Percentiles rank a stretch among this genome's conserved stretches.
Conservation (phyloP, 2,329 filamentous ascomycete genomes). For the Aspergillus hiratsukae region DNA sequence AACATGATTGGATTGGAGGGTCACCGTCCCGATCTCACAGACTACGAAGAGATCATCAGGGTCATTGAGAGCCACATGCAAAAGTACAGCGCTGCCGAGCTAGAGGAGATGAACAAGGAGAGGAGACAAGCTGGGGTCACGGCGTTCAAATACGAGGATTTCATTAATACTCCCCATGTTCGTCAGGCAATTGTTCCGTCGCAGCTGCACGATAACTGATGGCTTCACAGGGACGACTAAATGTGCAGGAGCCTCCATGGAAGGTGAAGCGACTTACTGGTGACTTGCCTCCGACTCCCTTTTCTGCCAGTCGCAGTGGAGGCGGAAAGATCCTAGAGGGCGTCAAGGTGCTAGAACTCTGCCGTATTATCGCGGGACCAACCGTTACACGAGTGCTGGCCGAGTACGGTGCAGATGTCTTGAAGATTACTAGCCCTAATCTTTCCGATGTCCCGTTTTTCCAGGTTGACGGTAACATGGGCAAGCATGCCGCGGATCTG, state of each 20-base stretch:
- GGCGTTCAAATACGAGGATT: conserved; percentile 57
- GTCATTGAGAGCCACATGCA: conserved; percentile 58
- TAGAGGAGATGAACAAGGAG: conserved; percentile 56
- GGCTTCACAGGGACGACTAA: conserved; percentile 25
- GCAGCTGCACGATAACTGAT: background rate
- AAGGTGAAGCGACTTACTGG: conserved; percentile 29
- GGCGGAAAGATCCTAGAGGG: conserved; percentile 45
- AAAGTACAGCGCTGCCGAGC: conserved; percentile 50
- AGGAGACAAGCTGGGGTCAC: conserved; percentile 58
- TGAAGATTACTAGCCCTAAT: conserved; percentile 64
- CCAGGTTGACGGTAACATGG: conserved; percentile 67
- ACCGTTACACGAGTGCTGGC: conserved; percentile 64
- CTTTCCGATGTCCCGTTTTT: conserved; percentile 70
- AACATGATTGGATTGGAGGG: conserved; percentile 66
- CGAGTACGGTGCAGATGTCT: conserved; percentile 67
- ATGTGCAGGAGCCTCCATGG: conserved; percentile 34
- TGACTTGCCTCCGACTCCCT: conserved; percentile 23
- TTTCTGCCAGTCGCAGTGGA: conserved; percentile 27
- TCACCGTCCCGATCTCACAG: conserved; percentile 56
- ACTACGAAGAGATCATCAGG: conserved; percentile 56
- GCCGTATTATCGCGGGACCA: conserved; percentile 69
- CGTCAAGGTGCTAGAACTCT: conserved; percentile 68
- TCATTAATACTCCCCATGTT: conserved; percentile 54
- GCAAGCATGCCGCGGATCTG: conserved; percentile 63
- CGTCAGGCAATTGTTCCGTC: conserved; percentile 8